Conservation (phyloP, 116 monocot genomes). For the Iris pallida region DNA sequence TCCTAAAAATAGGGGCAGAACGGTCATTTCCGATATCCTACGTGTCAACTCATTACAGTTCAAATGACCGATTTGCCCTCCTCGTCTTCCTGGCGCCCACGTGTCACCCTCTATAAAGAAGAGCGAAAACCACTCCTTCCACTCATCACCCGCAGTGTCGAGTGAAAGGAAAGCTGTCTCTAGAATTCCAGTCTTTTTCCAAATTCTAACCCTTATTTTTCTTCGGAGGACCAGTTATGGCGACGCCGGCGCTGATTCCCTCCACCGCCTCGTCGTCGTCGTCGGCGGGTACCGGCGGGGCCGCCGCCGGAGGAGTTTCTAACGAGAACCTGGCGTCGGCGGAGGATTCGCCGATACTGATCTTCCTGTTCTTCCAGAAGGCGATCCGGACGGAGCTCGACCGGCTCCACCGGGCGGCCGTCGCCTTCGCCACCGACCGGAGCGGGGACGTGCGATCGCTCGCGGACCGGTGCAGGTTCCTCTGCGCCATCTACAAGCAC, state of each 20-base stretch:
- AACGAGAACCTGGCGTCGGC: constrained; percentile 13
- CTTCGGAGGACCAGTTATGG: constrained; percentile 24
- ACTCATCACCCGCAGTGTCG: constrained; percentile 1
- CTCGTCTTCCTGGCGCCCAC: background rate
- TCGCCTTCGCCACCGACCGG: constrained; percentile 62
- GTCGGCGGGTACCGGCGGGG: background rate
- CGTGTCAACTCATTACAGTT: no score
- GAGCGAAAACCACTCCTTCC: background rate
- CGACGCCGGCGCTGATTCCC: constrained; percentile 72
- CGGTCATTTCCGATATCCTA: no score
- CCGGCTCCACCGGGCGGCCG: constrained; percentile 64
- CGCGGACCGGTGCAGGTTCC: constrained; percentile 60
- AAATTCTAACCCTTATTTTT: constrained; percentile 5
- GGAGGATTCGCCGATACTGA: constrained; percentile 61
- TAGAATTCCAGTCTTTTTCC: background rate
- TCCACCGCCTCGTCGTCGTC: constrained; percentile 8
- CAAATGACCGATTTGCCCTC: no score
- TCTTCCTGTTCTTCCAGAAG: constrained; percentile 89
- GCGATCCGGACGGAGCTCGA: constrained; percentile 87
- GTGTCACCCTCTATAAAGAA: constrained; percentile 3
- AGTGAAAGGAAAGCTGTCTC: background rate
- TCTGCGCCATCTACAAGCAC: constrained; percentile 81
- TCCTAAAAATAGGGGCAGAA: no score
- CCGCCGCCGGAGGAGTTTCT: no score
- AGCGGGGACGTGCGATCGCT: constrained; percentile 56